These are phyloP conservation scores for Termitomyces sp. DNA, from an alignment of 768 basidiomycete species.

Conservation along the genomic window DNA sequence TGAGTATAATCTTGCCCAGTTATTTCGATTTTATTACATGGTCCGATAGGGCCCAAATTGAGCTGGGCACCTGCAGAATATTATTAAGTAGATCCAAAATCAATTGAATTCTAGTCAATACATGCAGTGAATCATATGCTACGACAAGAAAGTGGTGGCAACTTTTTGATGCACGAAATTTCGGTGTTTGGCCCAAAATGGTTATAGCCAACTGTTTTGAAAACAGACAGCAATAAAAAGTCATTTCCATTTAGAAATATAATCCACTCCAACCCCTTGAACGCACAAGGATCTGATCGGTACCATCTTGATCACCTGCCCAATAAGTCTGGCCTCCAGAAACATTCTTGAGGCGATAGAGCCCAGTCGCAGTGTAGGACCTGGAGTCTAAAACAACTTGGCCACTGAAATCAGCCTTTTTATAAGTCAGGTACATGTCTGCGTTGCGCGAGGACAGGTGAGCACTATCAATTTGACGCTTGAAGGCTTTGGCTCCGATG, in stretches of 20 bases:
- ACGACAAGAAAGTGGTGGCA: no score
- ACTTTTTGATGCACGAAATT: no score
- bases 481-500: slow-evolving; percentile 28
- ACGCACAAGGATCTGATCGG: slow-evolving; percentile 31
- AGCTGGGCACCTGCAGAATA: no score
- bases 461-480: slow-evolving; percentile 40
- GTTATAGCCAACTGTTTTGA: no score
- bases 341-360: slow-evolving; percentile 9
- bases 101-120: no score
- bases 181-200: no score
- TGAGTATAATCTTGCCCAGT: no score
- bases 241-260: slow-evolving; percentile 31
- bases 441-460: slow-evolving; percentile 46
- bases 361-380: slow-evolving; percentile 30
- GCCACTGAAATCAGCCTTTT: slow-evolving; percentile 44
- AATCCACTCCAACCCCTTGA: slow-evolving; percentile 44
- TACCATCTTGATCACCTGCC: slow-evolving; percentile 32
- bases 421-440: slow-evolving; percentile 53
- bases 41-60: no score
- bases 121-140: no score
- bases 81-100: no score
- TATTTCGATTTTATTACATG: no score
- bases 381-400: slow-evolving; percentile 37
- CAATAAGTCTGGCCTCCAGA: slow-evolving; percentile 28
- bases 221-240: no score